These are phyloP conservation scores for Plasmodiophora brassicae DNA, from an alignment of 208 protist species.

Conservation along the genomic window DNA sequence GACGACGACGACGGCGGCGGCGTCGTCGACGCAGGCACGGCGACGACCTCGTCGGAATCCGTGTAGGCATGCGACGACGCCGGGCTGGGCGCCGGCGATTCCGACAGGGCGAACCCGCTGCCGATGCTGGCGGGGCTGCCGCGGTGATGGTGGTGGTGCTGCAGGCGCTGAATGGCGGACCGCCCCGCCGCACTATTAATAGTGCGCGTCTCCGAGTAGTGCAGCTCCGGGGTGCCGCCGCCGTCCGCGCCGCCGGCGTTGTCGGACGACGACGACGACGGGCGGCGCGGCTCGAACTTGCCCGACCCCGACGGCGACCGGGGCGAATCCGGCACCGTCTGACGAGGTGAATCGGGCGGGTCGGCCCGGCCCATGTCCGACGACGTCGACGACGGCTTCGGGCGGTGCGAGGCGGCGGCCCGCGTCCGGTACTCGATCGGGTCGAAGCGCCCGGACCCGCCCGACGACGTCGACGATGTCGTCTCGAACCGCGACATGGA, in stretches of 20 bases:
- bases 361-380: neutral
- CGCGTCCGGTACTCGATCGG: no score
- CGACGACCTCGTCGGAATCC: neutral
- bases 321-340: neutral
- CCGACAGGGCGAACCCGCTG: neutral
- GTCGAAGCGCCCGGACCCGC: no score
- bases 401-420: no score
- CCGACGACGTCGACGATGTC: no score
- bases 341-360: neutral
- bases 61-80: neutral
- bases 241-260: neutral
- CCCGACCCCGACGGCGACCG: neutral
- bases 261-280: neutral
- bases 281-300: neutral
- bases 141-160: neutral
- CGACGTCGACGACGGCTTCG: no score
- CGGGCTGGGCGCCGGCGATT: no score
- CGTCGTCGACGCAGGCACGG: neutral
- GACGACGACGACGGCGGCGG: neutral
- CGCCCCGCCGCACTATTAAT: neutral
- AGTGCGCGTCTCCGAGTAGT: neutral
- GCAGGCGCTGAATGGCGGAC: neutral
- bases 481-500: no score
- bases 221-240: neutral
- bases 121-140: neutral